These are phyloP conservation scores for Cladosporium sp. DNA, from an alignment of 2,329 filamentous ascomycete species.

Conservation along the genomic window DNA sequence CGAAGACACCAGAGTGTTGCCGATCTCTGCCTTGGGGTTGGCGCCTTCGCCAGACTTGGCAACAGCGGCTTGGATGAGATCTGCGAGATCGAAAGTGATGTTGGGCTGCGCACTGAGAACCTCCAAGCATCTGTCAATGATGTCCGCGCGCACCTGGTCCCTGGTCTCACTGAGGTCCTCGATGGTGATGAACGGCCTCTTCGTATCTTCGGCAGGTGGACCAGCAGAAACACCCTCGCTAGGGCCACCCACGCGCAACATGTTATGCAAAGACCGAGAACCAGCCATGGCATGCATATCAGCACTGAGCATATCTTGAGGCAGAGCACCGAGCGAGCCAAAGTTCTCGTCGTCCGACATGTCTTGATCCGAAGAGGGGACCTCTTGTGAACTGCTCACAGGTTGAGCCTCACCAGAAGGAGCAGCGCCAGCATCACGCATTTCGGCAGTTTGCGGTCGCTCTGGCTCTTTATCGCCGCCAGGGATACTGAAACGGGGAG, in stretches of 20 bases:
- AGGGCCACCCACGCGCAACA: background rate
- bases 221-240: constrained; percentile 9
- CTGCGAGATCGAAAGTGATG: constrained; percentile 85
- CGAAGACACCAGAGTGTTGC: constrained; percentile 78
- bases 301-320: constrained; percentile 24
- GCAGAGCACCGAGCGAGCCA: constrained; percentile 28
- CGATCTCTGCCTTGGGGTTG: constrained; percentile 70
- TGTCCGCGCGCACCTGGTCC: constrained; percentile 66
- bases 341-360: constrained; percentile 24
- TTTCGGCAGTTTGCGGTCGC: constrained; percentile 38
- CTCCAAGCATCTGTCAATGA: constrained; percentile 89
- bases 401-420: background rate
- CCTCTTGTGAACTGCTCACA: constrained; percentile 7
- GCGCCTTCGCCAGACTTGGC: constrained; percentile 60
- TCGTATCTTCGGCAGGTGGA: constrained; percentile 29
- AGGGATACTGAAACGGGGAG: constrained; percentile 34
- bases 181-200: constrained; percentile 56
- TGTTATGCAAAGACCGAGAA: background rate
- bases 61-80: constrained; percentile 75
- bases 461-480: constrained; percentile 20
- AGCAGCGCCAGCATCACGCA: constrained; percentile 38
- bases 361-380: constrained; percentile 15
- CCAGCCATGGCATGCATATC: constrained; percentile 29
- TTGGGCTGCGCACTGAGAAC: constrained; percentile 85
- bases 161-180: constrained; percentile 80